A percentile compares a stretch with the other conserved stretches of the same genome.
Evolutionary conservation across 805 yeast species (phyloP).

Genomic region (Priceomyces castillae): DNA sequence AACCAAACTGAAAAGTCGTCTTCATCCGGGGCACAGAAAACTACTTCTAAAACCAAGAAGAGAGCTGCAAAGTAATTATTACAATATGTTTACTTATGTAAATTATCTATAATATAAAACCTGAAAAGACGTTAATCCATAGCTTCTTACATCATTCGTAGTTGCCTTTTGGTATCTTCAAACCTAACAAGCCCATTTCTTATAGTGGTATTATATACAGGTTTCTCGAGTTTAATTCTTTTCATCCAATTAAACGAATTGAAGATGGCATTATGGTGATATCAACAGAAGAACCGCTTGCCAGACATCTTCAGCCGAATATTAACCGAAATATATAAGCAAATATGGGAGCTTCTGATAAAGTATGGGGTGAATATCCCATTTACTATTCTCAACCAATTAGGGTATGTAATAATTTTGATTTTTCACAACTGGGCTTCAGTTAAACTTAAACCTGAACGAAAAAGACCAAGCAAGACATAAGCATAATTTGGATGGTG

Average conservation of each 20-base stretch:
- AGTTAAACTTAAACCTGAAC: too few relatives aligned
- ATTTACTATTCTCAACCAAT: conserved; percentile 59
- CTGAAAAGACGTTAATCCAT: too few relatives aligned
- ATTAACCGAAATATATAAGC: background rate
- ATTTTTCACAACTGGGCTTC: too few relatives aligned
- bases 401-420: conserved; percentile 47
- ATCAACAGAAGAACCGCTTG: background rate
- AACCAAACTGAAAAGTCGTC: conserved; percentile 6
- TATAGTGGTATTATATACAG: conserved; percentile 6
- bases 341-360: conserved; percentile 25
- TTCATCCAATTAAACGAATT: conserved; percentile 11
- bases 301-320: background rate
- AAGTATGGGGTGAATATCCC: conserved; percentile 52
- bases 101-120: too few relatives aligned
- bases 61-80: conserved; percentile 3
- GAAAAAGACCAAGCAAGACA: too few relatives aligned
- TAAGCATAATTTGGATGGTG: too few relatives aligned
- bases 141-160: too few relatives aligned
- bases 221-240: background rate
- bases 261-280: conserved; percentile 6
- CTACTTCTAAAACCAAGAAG: conserved; percentile 15
- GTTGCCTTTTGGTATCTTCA: too few relatives aligned
- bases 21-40: conserved; percentile 11
- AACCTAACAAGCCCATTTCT: too few relatives aligned
- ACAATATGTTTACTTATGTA: too few relatives aligned